These are phyloP conservation scores for Olyra latifolia DNA, from an alignment of 176 grass and related monocot species.

Conservation along the genomic window DNA sequence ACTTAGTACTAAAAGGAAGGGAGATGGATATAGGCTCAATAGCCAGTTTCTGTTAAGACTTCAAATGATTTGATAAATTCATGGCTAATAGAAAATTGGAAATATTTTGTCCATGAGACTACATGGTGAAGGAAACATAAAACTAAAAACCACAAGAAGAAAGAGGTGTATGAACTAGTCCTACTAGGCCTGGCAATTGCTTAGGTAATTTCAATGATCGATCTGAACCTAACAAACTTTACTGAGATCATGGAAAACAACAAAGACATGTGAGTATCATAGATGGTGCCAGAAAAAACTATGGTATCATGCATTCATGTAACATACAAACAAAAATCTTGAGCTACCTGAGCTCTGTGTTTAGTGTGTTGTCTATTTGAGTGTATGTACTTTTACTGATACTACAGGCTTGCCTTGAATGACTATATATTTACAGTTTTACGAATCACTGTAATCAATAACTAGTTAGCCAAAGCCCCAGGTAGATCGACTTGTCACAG, in stretches of 20 bases:
- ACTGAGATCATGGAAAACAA: neutral
- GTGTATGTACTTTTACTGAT: neutral
- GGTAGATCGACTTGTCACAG: neutral
- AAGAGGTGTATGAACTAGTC: neutral
- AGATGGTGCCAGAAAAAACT: neutral
- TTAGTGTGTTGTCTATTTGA: neutral
- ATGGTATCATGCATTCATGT: neutral
- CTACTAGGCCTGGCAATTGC: neutral
- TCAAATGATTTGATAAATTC: slow-evolving; percentile 18
- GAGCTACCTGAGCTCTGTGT: neutral
- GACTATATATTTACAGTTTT: neutral
- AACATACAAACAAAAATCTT: neutral
- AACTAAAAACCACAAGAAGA: neutral
- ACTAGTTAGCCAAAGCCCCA: neutral
- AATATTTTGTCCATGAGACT: neutral
- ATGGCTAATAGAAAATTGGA: slow-evolving; percentile 6
- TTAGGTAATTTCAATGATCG: neutral
- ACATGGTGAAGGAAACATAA: neutral
- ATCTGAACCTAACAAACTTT: neutral
- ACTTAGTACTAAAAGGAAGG: neutral
- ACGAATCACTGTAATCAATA: no score
- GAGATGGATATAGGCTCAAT: slow-evolving; percentile 1
- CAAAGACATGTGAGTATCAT: neutral
- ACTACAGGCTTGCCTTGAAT: neutral
- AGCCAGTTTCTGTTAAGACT: neutral